Base-by-base conservation (phyloP, 225 moss, liverwort and hornwort genomes). In the Physcomitrium patens region DNA sequence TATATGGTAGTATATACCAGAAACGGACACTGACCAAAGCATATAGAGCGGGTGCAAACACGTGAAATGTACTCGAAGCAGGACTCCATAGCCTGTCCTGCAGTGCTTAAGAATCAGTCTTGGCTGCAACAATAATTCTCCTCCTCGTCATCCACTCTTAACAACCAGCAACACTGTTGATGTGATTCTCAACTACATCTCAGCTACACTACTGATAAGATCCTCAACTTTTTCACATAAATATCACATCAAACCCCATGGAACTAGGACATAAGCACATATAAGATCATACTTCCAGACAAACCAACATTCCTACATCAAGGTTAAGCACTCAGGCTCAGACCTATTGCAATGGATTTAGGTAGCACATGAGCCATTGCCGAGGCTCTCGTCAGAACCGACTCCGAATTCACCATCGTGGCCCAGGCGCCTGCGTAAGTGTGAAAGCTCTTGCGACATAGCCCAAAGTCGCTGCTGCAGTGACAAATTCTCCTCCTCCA, bases 381-480 rank as follows among this genome's bases (percentile, higher is more conserved):
- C 85, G 42, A 85, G 72, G 71, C 81, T 82, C 76, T 85, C 85
- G 22, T 85, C 81, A 24, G 85, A 81, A 22, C 68, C 63, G 14
- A 76, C 78, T 72, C 76, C 72, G 55, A 78, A 75, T 69, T 75
- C 85, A 37, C 68, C 69, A 8, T 78, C 75, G 43, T 82, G 46
- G 12, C 63, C 76, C 26, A 85, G 78, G 19, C 79, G 62, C 63
- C 78, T 72, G 15, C 81, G 81, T 71, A 85, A 76, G 65, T 78
- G 78, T 17, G 67, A 66, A 68, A 85, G 69, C 69, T 85, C 85
- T 60, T 85, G 85, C 12, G 75, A 78, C 78, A 81, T 81, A 45
- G 85, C 85, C 85, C 81, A 85, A 28, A 85, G 63, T 19, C 76
- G 78, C 72, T 85, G 85, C 67, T 85, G 85, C 60, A 85, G 71